Conservation (phyloP, 1,139 yeast genomes). For the Zhuliangozyma parablackwelliae region DNA sequence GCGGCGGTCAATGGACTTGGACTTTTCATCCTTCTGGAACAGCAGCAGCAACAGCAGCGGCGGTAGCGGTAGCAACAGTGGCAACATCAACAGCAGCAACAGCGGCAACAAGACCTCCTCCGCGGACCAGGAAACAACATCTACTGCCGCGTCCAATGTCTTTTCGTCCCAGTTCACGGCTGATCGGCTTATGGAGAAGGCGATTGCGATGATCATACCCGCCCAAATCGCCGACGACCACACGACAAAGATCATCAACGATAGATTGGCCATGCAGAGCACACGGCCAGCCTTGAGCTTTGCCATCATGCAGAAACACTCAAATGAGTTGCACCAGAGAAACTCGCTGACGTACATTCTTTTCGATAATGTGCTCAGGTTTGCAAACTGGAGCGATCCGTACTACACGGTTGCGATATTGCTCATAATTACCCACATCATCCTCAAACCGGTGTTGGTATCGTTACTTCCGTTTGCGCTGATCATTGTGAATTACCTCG, state of each 20-base stretch:
- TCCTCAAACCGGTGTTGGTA: slow-evolving; percentile 59
- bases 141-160: not conserved
- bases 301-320: slow-evolving; percentile 64
- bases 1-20: slow-evolving; percentile 12
- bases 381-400: slow-evolving; percentile 64
- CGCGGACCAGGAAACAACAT: not conserved
- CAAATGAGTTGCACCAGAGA: slow-evolving; percentile 62
- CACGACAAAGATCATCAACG: slow-evolving; percentile 33
- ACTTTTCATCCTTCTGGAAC: slow-evolving; percentile 15
- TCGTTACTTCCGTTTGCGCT: slow-evolving; percentile 52
- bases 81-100: not conserved
- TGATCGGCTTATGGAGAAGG: slow-evolving; percentile 67
- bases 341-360: slow-evolving; percentile 56
- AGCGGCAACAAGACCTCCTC: not conserved
- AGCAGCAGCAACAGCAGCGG: slow-evolving; percentile 3
- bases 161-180: slow-evolving; percentile 34
- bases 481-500: slow-evolving; percentile 52
- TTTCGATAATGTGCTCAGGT: slow-evolving; percentile 50
- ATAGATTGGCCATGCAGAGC: slow-evolving; percentile 55
- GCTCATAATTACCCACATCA: slow-evolving; percentile 50
- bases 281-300: slow-evolving; percentile 67
- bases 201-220: slow-evolving; percentile 69
- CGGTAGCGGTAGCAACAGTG: not conserved
- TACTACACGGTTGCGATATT: slow-evolving; percentile 58
- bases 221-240: slow-evolving; percentile 44